Base-by-base conservation (phyloP, 371 early-diverging fungal genomes). In the Mortierella sp. region DNA sequence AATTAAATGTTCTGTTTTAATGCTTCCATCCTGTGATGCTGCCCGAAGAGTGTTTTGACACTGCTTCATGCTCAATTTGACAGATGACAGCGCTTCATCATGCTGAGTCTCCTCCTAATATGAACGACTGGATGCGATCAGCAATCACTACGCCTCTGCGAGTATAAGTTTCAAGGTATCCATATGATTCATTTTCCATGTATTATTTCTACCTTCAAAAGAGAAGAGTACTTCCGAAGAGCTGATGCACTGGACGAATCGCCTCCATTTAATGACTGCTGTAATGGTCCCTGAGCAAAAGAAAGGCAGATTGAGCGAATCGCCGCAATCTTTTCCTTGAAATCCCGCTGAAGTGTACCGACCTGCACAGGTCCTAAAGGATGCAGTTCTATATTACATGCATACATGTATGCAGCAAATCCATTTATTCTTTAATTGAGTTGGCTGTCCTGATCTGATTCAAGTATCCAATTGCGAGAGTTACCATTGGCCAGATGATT, bases 201-300 rank as follows among this genome's bases (percentile, higher is more conserved):
- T 0, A 42, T 22, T 10, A 15, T 61, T 40, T 26, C 13, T 76
- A 84, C 86, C 73, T 88, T 89, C 26, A 89, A 79, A 22, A 88
- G 84, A 2, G 87, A 86, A 43, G 88, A 86, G 65, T 89, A 89
- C 64, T 87, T 89, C 22, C 86, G 77, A 57, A 89, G 87, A 2
- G 88, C 84, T 22, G 88, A 82, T 57, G 87, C 86, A 22, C 84
- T 86, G 2, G 89, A 88, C 4, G 83, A 56, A 28, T 81, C 85
- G 13, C 90, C 87, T 69, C 86, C 85, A 49, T 86, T 88, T 66
- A 88, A 83, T 9, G 88, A 87, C 72, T 89, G 89, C n/a, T 87
- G 86, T 23, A 89, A 66, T 0, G 88, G 89, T 67, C 88, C 89
- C 9, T 86, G 86, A 56, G 88, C 89, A 57, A 89, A 89, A 45